phyloP scores from a whole-genome alignment of 148 eudicot species.

The Rhododendron williamsianum region DNA sequence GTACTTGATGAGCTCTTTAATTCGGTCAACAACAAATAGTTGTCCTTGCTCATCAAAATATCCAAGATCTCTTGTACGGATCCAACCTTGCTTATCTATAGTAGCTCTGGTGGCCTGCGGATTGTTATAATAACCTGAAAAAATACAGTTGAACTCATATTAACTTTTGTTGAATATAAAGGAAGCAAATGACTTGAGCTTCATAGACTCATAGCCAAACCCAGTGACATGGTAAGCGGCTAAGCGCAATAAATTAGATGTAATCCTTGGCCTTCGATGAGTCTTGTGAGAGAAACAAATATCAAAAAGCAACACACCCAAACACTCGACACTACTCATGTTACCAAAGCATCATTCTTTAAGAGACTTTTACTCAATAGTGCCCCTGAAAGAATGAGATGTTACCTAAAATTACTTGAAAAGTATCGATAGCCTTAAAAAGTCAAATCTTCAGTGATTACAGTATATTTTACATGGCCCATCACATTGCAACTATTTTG shows the following conservation, averaged over 20 bases:
- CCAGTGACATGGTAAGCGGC: neutral
- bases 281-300: neutral
- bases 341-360: neutral
- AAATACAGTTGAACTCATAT: neutral
- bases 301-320: neutral
- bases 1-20: conserved; percentile 83
- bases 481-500: neutral
- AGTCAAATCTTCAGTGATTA: neutral
- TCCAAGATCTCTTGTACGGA: conserved; percentile 85
- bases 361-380: neutral
- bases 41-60: conserved; percentile 75
- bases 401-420: neutral
- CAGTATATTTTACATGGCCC: neutral
- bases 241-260: neutral
- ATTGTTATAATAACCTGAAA: conserved; percentile 62
- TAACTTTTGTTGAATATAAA: neutral
- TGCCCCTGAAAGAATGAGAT: neutral
- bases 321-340: neutral
- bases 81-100: conserved; percentile 66
- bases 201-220: neutral
- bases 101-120: conserved; percentile 62
- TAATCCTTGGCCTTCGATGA: neutral
- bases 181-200: neutral
- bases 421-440: neutral
- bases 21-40: conserved; percentile 71